These are phyloP conservation scores for Coemansia erecta DNA, from an alignment of 192 early-diverging fungal genomes.

Conservation along the genomic window DNA sequence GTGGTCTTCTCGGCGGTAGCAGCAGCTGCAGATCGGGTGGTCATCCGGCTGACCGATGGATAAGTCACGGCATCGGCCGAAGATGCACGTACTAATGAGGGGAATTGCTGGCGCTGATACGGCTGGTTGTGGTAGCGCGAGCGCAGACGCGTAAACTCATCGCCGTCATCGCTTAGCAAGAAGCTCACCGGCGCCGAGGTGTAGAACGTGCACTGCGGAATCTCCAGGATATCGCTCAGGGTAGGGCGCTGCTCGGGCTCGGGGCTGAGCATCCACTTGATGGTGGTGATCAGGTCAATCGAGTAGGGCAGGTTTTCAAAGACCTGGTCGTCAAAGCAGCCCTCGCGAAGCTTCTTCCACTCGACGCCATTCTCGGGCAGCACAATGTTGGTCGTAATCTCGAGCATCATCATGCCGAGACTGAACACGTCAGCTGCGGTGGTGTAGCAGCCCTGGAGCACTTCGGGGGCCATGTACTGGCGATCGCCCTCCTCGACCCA, in stretches of 20 bases:
- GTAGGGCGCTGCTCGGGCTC: conserved; percentile 57
- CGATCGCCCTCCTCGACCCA: conserved; percentile 82
- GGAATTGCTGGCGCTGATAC: conserved; percentile 7
- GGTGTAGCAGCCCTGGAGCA: conserved; percentile 66
- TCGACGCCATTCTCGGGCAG: conserved; percentile 84
- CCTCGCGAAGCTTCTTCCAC: conserved; percentile 83
- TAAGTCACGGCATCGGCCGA: conserved; percentile 15
- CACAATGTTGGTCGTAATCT: conserved; percentile 80
- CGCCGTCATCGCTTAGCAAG: conserved; percentile 9
- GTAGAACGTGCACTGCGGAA: conserved; percentile 32
- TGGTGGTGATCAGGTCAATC: conserved; percentile 58
- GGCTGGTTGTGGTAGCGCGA: conserved; percentile 1
- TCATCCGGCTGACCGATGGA: background rate
- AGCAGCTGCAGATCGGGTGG: background rate
- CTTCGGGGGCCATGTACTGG: conserved; percentile 87
- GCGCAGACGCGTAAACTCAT: conserved; percentile 10
- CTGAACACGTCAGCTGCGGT: conserved; percentile 90
- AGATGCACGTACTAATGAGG: conserved; percentile 23
- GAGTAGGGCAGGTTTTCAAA: conserved; percentile 52
- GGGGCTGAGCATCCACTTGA: conserved; percentile 68
- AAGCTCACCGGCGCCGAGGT: conserved; percentile 8
- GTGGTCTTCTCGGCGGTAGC: background rate
- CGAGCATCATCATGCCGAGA: conserved; percentile 85
- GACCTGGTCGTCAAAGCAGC: conserved; percentile 64
- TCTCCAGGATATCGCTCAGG: conserved; percentile 49